Percentiles rank a stretch among this genome's conserved stretches.
These are phyloP conservation scores for Sporothrix luriei DNA, from an alignment of 2,329 filamentous ascomycete species.

Conservation along the genomic window DNA sequence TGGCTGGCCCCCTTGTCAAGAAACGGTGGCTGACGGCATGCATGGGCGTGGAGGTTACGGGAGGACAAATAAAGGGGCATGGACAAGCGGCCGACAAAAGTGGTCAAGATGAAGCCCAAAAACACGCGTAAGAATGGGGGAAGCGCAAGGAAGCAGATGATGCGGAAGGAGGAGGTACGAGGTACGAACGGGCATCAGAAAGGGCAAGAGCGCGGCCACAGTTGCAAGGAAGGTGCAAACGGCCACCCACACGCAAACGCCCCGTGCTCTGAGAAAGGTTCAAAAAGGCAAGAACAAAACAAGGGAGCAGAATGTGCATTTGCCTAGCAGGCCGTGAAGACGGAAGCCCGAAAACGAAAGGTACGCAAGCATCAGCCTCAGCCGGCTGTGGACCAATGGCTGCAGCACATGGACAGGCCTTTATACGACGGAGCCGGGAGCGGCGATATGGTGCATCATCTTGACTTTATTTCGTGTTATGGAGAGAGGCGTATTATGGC, in stretches of 20 bases:
- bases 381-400: constrained; percentile 18
- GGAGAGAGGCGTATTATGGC: background rate
- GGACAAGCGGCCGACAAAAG: background rate
- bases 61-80: constrained; percentile 6
- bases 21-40: constrained; percentile 21
- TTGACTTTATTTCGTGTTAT: background rate
- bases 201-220: background rate
- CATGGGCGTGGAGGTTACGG: constrained; percentile 1
- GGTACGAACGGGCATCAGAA: constrained; percentile 11
- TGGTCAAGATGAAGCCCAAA: constrained; percentile 2
- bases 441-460: constrained; percentile 25
- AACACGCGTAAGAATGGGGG: constrained; percentile 8
- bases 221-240: constrained; percentile 29
- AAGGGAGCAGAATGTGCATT: background rate
- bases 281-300: constrained; percentile 26
- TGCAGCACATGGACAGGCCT: constrained; percentile 22
- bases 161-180: constrained; percentile 13
- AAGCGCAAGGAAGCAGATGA: background rate
- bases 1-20: background rate
- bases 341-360: background rate
- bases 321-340: background rate
- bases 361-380: background rate
- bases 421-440: constrained; percentile 21
- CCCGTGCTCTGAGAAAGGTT: constrained; percentile 2
- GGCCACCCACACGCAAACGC: background rate